Base-by-base conservation (phyloP, 2,329 filamentous ascomycete species). In the Colletotrichum liaoningense region DNA sequence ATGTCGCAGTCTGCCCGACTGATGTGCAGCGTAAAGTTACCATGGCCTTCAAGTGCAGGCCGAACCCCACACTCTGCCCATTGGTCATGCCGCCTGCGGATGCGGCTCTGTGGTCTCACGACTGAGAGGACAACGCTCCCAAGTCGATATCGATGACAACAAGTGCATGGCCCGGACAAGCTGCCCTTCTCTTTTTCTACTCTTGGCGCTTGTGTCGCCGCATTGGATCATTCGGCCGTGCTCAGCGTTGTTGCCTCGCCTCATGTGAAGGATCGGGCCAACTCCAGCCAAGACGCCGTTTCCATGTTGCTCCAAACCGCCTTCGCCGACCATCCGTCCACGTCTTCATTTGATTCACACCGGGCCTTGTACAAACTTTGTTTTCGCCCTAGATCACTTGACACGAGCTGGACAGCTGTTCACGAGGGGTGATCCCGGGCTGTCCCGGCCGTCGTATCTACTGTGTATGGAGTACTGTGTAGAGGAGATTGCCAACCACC, bases 311-410 rank as follows among this genome's bases (percentile, higher is more conserved):
- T n/a, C 28, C 59, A 64, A 58, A 67, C 58, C 63, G n/a, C 4
- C 8, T 8, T 9, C 28, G 52, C 12, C 6, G 46, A 19, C 5
- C 19, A 28, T 22, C 46, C 33, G 5, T 52, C 33, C 35, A 22
- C 24, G 11, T 52, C 16, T 24, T 19, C 14, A 12, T 24, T 8
- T 24, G 42, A 49, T 24, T 30, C 28, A 12, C 42, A 9, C n/a
- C 28, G 16, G 33, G 12, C 54, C 58, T 5, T 59, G n/a, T 4
- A 55, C 42, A 69, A 72, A 64, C 65, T 72, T 59, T 59, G 66
- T 69, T 69, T 64, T 56, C 54, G 66, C 70, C 52, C 55, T 63
- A 33, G 58, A 56, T 65, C 26, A 65, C 66, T 73, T 70, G 70
- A 73, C 66, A 58, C 70, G 59, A 22, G 55, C 59, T 28, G 55